Conservation (phyloP, 2,329 filamentous ascomycete species). For the Kalmusia sp. region DNA sequence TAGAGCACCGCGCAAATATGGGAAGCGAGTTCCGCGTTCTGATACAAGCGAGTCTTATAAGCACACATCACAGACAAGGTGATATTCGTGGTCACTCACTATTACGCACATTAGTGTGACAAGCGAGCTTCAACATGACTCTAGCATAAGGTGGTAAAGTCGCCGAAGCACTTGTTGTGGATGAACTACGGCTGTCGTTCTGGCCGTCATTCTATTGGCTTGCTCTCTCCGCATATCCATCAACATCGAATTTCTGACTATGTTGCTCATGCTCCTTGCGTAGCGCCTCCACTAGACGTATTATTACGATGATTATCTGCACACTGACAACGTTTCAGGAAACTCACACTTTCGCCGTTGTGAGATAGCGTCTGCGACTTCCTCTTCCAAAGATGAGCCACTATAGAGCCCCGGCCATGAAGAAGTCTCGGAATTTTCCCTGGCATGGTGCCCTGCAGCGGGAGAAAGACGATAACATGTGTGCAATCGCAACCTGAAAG, state of each 20-base stretch:
- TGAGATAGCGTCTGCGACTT: constrained; percentile 19
- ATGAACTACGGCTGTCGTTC: background rate
- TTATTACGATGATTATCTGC: too few relatives aligned
- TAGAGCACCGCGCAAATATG: background rate
- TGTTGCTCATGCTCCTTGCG: background rate
- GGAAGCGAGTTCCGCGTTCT: background rate
- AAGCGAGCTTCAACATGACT: background rate
- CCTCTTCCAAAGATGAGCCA: constrained; percentile 24
- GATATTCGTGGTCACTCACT: background rate
- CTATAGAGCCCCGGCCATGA: constrained; percentile 28
- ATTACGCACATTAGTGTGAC: background rate
- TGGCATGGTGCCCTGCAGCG: constrained; percentile 34
- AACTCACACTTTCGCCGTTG: constrained; percentile 6
- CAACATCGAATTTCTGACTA: background rate
- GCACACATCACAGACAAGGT: background rate
- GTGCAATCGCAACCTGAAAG: constrained; percentile 22
- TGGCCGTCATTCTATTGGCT: background rate
- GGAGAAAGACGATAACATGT: constrained; percentile 27
- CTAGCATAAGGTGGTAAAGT: background rate
- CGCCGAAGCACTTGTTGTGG: background rate
- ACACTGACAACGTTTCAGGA: too few relatives aligned
- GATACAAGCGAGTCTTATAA: background rate
- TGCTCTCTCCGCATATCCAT: background rate
- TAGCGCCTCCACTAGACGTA: background rate
- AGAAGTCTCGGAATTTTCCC: constrained; percentile 24